Evolutionary conservation across 1,284 basidiomycete genomes (phyloP).

Genomic region (Trichosporon inkin): DNA sequence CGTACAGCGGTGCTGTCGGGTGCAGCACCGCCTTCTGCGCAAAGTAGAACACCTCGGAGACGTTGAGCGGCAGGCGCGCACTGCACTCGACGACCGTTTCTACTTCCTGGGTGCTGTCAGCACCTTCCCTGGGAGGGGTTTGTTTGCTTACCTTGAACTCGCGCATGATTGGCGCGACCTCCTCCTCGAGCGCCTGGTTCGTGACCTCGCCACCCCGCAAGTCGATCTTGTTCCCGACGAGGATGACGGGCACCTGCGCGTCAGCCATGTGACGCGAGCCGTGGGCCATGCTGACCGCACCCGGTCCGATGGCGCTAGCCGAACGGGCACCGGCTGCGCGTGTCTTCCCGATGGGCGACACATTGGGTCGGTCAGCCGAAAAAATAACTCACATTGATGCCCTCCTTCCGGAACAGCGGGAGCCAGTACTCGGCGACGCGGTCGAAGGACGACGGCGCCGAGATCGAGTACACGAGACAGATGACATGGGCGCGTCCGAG

Average conservation of each 20-base stretch:
- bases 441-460: conserved; percentile 92
- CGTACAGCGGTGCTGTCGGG: conserved; percentile 94
- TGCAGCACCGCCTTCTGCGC: conserved; percentile 97
- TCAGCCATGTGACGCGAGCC: conserved; percentile 5
- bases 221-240: conserved; percentile 98
- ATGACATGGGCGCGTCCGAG: conserved; percentile 96
- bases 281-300: background rate
- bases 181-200: conserved; percentile 88
- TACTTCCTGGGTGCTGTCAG: conserved; percentile 64
- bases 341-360: conserved; percentile 2
- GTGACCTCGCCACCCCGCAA: conserved; percentile 86
- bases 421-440: conserved; percentile 98
- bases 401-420: conserved; percentile 90
- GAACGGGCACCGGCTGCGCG: background rate
- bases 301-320: background rate
- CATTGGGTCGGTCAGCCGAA: background rate
- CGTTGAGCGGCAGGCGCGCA: conserved; percentile 80
- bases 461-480: conserved; percentile 93
- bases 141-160: conserved; percentile 75
- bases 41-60: conserved; percentile 99
- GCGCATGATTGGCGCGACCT: conserved; percentile 91
- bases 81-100: conserved; percentile 98
- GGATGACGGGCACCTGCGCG: conserved; percentile 84
- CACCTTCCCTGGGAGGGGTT: background rate
- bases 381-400: conserved; percentile 69